Evolutionary conservation across 2,329 filamentous ascomycete species (phyloP).

Genomic region (Elsinoe ampelina): DNA sequence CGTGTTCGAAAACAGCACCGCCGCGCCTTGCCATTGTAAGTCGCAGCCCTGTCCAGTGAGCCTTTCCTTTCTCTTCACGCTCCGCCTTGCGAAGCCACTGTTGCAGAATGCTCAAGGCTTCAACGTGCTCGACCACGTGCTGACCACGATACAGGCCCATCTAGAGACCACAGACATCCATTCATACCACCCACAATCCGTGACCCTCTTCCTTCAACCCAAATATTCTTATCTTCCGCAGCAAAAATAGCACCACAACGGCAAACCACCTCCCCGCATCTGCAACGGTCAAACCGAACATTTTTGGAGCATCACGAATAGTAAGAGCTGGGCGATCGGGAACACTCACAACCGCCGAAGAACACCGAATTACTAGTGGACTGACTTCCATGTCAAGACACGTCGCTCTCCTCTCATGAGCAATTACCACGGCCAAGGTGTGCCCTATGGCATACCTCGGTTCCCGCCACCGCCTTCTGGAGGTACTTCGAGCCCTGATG

Average conservation of each 20-base stretch:
- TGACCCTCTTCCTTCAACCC: neutral
- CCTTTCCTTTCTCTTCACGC: neutral
- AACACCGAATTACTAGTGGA: neutral
- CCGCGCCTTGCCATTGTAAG: slow-evolving; percentile 3
- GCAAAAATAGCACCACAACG: neutral
- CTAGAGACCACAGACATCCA: neutral
- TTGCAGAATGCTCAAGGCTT: neutral
- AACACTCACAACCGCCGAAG: neutral
- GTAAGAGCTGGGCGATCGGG: neutral
- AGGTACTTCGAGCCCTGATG: neutral
- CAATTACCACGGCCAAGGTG: slow-evolving; percentile 10
- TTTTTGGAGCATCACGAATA: neutral
- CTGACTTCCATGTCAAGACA: neutral
- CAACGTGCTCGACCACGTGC: neutral
- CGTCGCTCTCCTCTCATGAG: neutral
- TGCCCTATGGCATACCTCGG: slow-evolving; percentile 13
- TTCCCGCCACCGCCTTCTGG: slow-evolving; percentile 5
- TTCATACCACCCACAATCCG: neutral
- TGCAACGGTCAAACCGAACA: neutral
- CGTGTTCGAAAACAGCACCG: slow-evolving; percentile 8
- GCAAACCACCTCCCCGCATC: neutral
- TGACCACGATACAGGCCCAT: neutral
- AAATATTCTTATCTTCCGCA: neutral
- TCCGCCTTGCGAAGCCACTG: neutral
- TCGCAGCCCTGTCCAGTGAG: slow-evolving; percentile 3